A percentile compares a stretch with the other conserved stretches of the same genome.
Evolutionary conservation across 768 basidiomycete genomes (phyloP).

Genomic region (Gymnopilus dilepis): DNA sequence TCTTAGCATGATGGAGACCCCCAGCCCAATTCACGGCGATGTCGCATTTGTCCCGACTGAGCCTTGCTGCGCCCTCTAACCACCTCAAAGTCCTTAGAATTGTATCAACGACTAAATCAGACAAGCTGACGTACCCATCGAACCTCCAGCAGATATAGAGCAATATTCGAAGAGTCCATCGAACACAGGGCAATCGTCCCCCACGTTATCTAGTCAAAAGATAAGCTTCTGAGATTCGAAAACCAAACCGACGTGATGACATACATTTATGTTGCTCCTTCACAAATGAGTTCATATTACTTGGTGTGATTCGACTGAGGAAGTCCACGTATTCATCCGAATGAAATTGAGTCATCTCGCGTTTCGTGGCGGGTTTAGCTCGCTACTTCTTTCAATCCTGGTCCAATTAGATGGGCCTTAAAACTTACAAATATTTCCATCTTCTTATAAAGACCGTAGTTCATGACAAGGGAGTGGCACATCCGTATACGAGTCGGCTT

Average conservation of each 20-base stretch:
- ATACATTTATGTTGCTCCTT: constrained; percentile 97
- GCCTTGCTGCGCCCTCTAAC: constrained; percentile 93
- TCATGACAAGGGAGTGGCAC: constrained; percentile 99
- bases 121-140: constrained; percentile 79
- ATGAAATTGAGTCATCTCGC: constrained; percentile 99
- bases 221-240: not conserved
- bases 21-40: constrained; percentile 99
- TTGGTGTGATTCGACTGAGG: constrained; percentile 89
- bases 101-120: constrained; percentile 5
- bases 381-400: constrained; percentile 54
- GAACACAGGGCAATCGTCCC: constrained; percentile 98
- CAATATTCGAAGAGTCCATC: constrained; percentile 99
- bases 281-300: constrained; percentile 91
- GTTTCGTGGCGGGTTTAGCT: constrained; percentile 98
- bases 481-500: constrained; percentile 98
- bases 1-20: constrained; percentile 98
- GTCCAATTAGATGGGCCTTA: not conserved
- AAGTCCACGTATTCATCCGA: constrained; percentile 99
- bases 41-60: constrained; percentile 97
- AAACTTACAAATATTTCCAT: constrained; percentile 98
- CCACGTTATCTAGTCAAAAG: constrained; percentile 80
- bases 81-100: constrained; percentile 10
- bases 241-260: constrained; percentile 22
- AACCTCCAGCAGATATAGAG: constrained; percentile 99
- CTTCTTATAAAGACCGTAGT: constrained; percentile 98